A percentile compares a stretch with the other conserved stretches of the same genome.
These are phyloP conservation scores for Cercophora newfieldiana DNA, from an alignment of 495 filamentous ascomycete species.

Conservation along the genomic window DNA sequence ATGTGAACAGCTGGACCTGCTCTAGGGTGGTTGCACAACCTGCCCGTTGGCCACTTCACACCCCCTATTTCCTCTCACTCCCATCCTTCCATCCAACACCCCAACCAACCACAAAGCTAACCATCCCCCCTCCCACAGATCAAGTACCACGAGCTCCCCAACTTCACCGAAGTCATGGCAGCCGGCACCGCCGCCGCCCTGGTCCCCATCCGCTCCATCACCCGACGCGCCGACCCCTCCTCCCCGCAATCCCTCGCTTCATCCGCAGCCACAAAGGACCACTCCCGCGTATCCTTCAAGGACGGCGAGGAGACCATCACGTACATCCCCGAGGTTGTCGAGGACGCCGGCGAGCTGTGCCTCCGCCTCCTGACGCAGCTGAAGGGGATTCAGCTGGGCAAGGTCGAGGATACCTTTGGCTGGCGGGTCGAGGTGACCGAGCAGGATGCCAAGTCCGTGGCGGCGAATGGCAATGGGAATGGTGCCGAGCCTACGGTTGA, in stretches of 20 bases:
- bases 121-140: constrained; percentile 47
- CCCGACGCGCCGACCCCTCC: constrained; percentile 53
- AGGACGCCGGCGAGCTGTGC: constrained; percentile 70
- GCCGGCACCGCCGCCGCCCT: constrained; percentile 90
- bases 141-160: constrained; percentile 72
- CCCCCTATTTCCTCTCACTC: background rate
- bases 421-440: constrained; percentile 65
- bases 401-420: constrained; percentile 69
- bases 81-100: background rate
- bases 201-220: constrained; percentile 87
- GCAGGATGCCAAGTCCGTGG: constrained; percentile 44
- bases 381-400: constrained; percentile 82
- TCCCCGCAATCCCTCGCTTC: constrained; percentile 39
- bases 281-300: constrained; percentile 35
- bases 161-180: constrained; percentile 84
- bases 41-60: background rate
- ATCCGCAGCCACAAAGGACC: constrained; percentile 24
- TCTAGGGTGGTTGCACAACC: background rate
- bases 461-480: constrained; percentile 21
- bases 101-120: constrained; percentile 19
- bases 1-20: background rate
- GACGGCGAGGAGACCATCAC: constrained; percentile 61
- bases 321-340: constrained; percentile 60
- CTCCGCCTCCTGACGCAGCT: constrained; percentile 69
- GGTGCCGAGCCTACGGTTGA: constrained; percentile 35